Percentiles rank a stretch among this genome's conserved stretches.
These are phyloP conservation scores for Lecanoromycetidae sp. DNA, from an alignment of 2,329 filamentous ascomycete species.

Conservation along the genomic window DNA sequence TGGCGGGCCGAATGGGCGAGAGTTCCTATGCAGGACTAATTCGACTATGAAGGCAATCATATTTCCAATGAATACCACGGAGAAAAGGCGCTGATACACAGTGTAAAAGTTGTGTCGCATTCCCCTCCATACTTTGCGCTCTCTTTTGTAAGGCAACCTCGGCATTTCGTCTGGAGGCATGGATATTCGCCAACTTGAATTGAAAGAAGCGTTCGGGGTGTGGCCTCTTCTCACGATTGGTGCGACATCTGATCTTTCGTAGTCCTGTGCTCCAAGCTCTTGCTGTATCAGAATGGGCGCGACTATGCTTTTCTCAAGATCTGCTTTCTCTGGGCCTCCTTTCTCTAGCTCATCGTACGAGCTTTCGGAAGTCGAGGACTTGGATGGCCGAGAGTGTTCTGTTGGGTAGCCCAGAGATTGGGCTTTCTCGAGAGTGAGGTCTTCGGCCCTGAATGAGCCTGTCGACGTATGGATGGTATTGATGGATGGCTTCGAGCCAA, in stretches of 20 bases:
- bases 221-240: not conserved
- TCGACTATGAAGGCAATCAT: slow-evolving; percentile 27
- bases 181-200: slow-evolving; percentile 8
- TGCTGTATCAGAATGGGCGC: slow-evolving; percentile 13
- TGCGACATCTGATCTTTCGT: slow-evolving; percentile 14
- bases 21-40: slow-evolving; percentile 26
- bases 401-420: slow-evolving; percentile 14
- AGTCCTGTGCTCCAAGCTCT: slow-evolving; percentile 14
- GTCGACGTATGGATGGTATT: slow-evolving; percentile 1
- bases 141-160: slow-evolving; percentile 11
- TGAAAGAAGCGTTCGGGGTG: slow-evolving; percentile 1
- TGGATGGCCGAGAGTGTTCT: slow-evolving; percentile 1
- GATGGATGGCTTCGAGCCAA: not conserved
- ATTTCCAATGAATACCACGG: slow-evolving; percentile 41
- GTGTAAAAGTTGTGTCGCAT: slow-evolving; percentile 33
- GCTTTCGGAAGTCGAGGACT: not conserved
- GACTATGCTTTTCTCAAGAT: slow-evolving; percentile 13
- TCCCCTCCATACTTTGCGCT: slow-evolving; percentile 6
- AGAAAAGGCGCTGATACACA: slow-evolving; percentile 46
- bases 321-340: no score
- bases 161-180: slow-evolving; percentile 11
- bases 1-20: slow-evolving; percentile 23
- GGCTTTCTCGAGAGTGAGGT: slow-evolving; percentile 11
- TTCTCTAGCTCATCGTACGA: slow-evolving; percentile 12
- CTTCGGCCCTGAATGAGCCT: slow-evolving; percentile 7